Base-by-base conservation (phyloP, 2,329 filamentous ascomycete genomes). In the Pseudogymnoascus sp. region DNA sequence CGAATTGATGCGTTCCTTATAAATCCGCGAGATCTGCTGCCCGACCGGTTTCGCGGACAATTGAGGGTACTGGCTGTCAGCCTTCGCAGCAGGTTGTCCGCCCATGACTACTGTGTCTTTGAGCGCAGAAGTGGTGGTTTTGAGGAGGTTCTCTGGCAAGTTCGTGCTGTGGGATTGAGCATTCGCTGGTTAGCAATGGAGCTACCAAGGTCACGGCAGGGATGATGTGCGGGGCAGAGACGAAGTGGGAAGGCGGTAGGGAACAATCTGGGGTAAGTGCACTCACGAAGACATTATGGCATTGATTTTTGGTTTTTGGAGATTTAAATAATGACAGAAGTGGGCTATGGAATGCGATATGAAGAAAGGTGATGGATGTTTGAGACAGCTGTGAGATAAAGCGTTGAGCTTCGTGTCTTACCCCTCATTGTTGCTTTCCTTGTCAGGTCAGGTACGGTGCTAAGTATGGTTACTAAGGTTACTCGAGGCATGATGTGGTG, bases 21-120 rank as follows among this genome's bases (percentile, higher is more conserved):
- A 96, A 76, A 97, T 91, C 74, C 84, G 85, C 69, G 87, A 82
- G 75, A 96, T 97, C 74, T 89, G 86, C 77, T 95, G 89, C 67
- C 91, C 91, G 62, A 86, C 81, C 19, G 84, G 84, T 42, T 69
- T 64, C 21, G 65, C 69, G 9, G 72, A 70, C 40, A 73, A 66
- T 63, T 70, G 70, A 10, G 73, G 73, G 65, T 74, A 74, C 17
- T 67, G 65, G 67, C 69, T 71, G 63, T 69, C 69, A 1, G 65
- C 63, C 66, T 69, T 70, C 15, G 64, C 63, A 5, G 63, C 67
- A 64, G 69, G 73, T 69, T 74, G 71, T 61, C 73, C 72, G 63
- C 73, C 73, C 73, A 74, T 74, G 62, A 67, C 71, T 71, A 67
- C 71, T 71, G 68, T 36, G 28, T 57, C 62, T 61, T 63, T 60